Evolutionary conservation across 805 yeast genomes (phyloP), one percentile per base, ranked within the genome.

Genomic region (Komagataella kurtzmanii): DNA sequence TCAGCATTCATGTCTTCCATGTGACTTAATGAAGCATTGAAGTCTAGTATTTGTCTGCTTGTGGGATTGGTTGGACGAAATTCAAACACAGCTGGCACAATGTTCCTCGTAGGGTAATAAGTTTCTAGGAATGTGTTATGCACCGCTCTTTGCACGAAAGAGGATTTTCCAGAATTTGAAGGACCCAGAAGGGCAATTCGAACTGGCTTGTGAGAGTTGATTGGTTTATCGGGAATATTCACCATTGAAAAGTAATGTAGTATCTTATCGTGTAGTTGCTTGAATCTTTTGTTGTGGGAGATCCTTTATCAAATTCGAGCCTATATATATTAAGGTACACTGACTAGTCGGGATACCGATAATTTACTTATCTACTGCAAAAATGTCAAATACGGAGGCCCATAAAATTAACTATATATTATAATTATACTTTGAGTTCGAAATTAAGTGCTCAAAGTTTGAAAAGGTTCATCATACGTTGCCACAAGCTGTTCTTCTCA

Each of bases 71-170:
- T 58, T 0, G 90, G 81, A 5, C 59, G 62, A 59, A 71, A 85
- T 17, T 78, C 79, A 54, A 81, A 72, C 45, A 84, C 61, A 52
- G 80, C 69, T 23, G 88, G 79, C 6, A 17, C 3, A 76, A 77
- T 53, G 81, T 80, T 52, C 73, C 76, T 69, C 3, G 91, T 85
- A 4, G 93, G 95, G 58, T 85, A 85, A 61, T 85, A 83, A 0
- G 85, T 84, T 53, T 83, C 89, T 49, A 79, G 71, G 52, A 75
- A 79, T 23, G 70, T 69, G 23, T 75, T 74, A 18, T 74, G 65
- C 1, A 73, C 68, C 14, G 81, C 57, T 49, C 75, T 67, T 51
- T 79, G 73, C 10, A 79, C 73, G 44, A 78, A 68, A 0, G 85
- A 72, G 2, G 86, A 76, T 59, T 82, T 82, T 8, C 88, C 88